Evolutionary conservation across 1,284 basidiomycete genomes (phyloP), one percentile per base, ranked within the genome.

Genomic region (Rugosomyces carneus): DNA sequence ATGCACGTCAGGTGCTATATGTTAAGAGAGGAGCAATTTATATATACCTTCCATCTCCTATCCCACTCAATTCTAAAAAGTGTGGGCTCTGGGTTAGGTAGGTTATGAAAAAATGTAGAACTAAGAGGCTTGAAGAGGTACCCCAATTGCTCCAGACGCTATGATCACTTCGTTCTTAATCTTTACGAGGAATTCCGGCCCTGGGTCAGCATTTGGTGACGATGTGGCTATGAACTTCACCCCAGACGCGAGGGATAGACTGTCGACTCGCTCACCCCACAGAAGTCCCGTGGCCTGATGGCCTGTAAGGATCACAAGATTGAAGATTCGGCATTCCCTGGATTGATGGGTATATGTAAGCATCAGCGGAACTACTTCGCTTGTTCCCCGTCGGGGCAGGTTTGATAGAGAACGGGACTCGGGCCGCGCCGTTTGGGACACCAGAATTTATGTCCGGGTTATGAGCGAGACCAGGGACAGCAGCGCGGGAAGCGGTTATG

Each of bases 51-150:
- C 39, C 15, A 20, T 54, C 48, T 5, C 53, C 53, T 20, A 54
- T 41, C n/a, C 53, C 53, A n/a, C 53, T 54, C 3, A 50, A 39
- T 34, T 54, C 53, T 5, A 54, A 46, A 23, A 54, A 53, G 10
- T 42, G 52, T 9, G 53, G 53, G 15, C 48, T 50, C 53, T 54
- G 9, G 24, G 31, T 13, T 3, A 3, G n/a, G n/a, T n/a, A 9
- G 3, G 19, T 29, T 11, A n/a, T 13, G 19, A 20, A 9, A 4
- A 24, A 32, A 24, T 26, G 15, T 7, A 2, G 19, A 15, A 35
- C 21, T 8, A 13, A 7, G 10, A 6, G 7, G 13, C 21, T 1
- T 31, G 8, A 2, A 5, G 20, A n/a, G 2, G 32, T 42, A 52
- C 51, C 16, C 51, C 51, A 34, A 52, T 52, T 6, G 45, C 48